Evolutionary conservation across 495 filamentous ascomycete genomes (phyloP).

Genomic region (Tuber melanosporum): DNA sequence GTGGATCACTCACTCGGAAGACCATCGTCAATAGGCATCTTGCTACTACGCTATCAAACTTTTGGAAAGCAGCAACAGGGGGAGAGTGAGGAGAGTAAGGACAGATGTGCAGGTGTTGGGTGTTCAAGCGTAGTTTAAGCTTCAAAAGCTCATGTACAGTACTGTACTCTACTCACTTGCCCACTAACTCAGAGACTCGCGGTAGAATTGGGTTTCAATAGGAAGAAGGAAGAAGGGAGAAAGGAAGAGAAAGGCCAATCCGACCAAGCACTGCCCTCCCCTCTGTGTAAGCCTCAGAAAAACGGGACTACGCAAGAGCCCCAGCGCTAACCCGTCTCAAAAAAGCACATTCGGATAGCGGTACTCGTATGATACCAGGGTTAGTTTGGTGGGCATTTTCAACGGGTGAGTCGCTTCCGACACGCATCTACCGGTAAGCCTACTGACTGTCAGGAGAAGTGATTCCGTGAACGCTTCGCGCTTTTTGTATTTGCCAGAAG

Average conservation of each 20-base stretch:
- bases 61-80: neutral
- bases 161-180: neutral
- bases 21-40: slow-evolving; percentile 70
- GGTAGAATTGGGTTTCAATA: neutral
- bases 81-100: neutral
- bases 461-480: too few species aligned
- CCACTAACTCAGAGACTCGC: neutral
- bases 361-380: too few species aligned
- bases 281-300: neutral
- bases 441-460: too few species aligned
- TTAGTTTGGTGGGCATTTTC: too few species aligned
- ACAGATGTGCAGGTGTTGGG: neutral
- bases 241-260: neutral
- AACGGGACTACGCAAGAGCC: neutral
- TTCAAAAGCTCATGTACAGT: neutral
- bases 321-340: slow-evolving; percentile 2
- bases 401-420: too few species aligned
- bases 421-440: too few species aligned
- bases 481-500: too few species aligned
- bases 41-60: neutral
- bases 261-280: neutral
- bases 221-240: neutral
- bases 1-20: slow-evolving; percentile 61
- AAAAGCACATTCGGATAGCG: neutral
- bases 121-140: neutral